Conservation (phyloP, 129 eudicot genomes). For the Rutidosis leptorrhynchoides region DNA sequence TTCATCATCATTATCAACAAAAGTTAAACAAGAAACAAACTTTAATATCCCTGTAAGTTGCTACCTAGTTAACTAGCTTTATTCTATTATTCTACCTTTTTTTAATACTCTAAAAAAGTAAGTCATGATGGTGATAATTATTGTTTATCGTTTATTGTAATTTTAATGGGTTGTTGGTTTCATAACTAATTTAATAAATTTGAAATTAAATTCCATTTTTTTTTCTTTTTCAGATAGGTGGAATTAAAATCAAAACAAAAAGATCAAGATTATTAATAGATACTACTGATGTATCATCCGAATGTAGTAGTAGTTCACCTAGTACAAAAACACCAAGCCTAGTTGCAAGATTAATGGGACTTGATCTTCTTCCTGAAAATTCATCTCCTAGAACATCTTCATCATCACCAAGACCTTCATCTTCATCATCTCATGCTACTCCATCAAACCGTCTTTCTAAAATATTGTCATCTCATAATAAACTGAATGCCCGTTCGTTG, state of each 20-base stretch:
- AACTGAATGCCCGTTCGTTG: conserved; percentile 36
- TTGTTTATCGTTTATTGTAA: conserved; percentile 30
- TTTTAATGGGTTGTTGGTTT: conserved; percentile 31
- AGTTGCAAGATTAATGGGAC: conserved; percentile 97
- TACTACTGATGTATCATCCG: conserved; percentile 43
- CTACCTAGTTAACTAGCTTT: conserved; percentile 14
- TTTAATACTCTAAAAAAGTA: conserved; percentile 15
- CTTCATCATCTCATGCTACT: conserved; percentile 34
- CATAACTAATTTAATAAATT: background rate
- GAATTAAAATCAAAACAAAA: conserved; percentile 66
- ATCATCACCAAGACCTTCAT: conserved; percentile 33
- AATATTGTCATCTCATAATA: too few species aligned
- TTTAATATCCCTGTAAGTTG: conserved; percentile 49
- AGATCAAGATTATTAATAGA: conserved; percentile 43
- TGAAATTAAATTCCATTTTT: background rate
- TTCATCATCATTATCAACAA: conserved; percentile 31
- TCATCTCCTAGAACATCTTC: conserved; percentile 47
- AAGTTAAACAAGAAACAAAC: conserved; percentile 38
- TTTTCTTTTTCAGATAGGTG: conserved; percentile 37
- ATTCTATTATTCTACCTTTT: background rate
- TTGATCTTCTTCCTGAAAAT: conserved; percentile 77
- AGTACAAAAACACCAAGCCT: conserved; percentile 75
- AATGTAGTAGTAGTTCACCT: conserved; percentile 57
- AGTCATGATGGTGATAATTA: conserved; percentile 39
- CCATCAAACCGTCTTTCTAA: too few species aligned